These are phyloP conservation scores for Alternaria burnsii DNA, from an alignment of 2,329 filamentous ascomycete genomes.

Conservation along the genomic window DNA sequence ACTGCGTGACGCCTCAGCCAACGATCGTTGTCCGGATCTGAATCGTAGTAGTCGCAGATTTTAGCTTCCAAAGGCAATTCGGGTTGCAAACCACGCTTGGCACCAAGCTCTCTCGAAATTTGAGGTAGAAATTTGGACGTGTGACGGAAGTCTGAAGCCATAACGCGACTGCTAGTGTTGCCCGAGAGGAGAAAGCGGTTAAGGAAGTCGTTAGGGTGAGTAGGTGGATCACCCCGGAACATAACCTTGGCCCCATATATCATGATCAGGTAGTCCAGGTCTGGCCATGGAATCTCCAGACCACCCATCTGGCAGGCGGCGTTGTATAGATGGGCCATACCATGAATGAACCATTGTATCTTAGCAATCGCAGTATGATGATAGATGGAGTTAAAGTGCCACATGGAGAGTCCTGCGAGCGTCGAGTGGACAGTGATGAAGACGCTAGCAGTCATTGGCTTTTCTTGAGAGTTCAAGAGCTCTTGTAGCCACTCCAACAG, in stretches of 20 bases:
- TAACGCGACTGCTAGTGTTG: conserved; percentile 4
- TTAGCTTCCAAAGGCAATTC: conserved; percentile 18
- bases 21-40: conserved; percentile 11
- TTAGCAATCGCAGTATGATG: conserved; percentile 17
- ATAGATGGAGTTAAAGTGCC: conserved; percentile 17
- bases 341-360: conserved; percentile 26
- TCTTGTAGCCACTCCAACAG: conserved; percentile 20
- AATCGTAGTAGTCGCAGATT: conserved; percentile 21
- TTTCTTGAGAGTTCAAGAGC: conserved; percentile 2
- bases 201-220: conserved; percentile 21
- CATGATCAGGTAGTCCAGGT: conserved; percentile 32
- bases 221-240: conserved; percentile 26
- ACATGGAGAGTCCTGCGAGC: conserved; percentile 21
- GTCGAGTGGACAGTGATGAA: conserved; percentile 25
- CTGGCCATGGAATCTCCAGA: conserved; percentile 22
- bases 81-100: conserved; percentile 20
- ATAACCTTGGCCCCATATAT: conserved; percentile 24
- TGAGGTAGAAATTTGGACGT: background rate
- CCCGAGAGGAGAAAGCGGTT: conserved; percentile 14
- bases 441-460: conserved; percentile 3
- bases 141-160: conserved; percentile 13
- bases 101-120: background rate
- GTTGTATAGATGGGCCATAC: conserved; percentile 31
- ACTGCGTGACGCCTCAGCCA: conserved; percentile 29
- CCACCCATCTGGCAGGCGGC: conserved; percentile 27